Percentiles rank a stretch among this genome's conserved stretches.
Evolutionary conservation across 1,284 basidiomycete genomes (phyloP).

Genomic region (Stygiomarasmius scandens): DNA sequence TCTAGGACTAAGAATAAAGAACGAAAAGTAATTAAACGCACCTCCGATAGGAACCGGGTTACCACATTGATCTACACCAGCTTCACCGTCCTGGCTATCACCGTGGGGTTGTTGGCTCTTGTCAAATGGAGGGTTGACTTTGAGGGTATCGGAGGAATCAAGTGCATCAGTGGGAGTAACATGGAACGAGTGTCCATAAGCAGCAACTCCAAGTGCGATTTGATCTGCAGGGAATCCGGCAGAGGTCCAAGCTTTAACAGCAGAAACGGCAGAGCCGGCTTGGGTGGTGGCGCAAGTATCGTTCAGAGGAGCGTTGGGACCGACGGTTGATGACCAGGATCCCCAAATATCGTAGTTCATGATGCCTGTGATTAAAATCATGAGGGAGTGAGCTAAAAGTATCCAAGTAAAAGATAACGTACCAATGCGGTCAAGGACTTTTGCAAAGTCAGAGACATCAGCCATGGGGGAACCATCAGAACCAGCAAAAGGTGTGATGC

Average conservation of each 20-base stretch:
- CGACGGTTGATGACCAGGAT: constrained; percentile 43
- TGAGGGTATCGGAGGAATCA: constrained; percentile 33
- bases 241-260: constrained; percentile 71
- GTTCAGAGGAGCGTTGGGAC: constrained; percentile 73
- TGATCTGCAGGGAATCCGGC: constrained; percentile 81
- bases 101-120: constrained; percentile 46
- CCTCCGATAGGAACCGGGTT: constrained; percentile 22
- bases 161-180: constrained; percentile 46
- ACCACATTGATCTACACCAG: constrained; percentile 58
- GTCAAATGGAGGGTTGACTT: constrained; percentile 55
- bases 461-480: constrained; percentile 58
- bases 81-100: constrained; percentile 46
- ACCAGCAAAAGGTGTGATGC: constrained; percentile 70
- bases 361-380: constrained; percentile 36
- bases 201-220: constrained; percentile 73
- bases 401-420: background rate
- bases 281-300: constrained; percentile 74
- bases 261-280: constrained; percentile 75
- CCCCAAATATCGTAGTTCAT: constrained; percentile 93
- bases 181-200: constrained; percentile 70
- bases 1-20: no score
- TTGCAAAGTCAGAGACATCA: constrained; percentile 73
- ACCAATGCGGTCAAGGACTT: constrained; percentile 74
- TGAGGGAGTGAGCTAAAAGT: background rate
- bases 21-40: no score